These are phyloP conservation scores for Fusarium ambrosium DNA, from an alignment of 2,329 filamentous ascomycete genomes.

Conservation along the genomic window DNA sequence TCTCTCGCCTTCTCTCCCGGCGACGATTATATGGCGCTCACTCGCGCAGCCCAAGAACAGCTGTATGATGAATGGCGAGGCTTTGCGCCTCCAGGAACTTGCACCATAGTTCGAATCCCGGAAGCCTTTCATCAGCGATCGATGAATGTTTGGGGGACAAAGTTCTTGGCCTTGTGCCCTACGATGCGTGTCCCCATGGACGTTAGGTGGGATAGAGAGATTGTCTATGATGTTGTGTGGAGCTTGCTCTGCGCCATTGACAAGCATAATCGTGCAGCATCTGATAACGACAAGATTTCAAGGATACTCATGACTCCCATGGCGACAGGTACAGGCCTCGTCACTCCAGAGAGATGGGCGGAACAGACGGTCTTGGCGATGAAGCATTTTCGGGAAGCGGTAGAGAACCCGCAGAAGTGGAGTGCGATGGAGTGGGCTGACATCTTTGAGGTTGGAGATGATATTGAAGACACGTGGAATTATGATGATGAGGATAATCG, in stretches of 20 bases:
- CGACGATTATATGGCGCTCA: slow-evolving; percentile 62
- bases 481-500: neutral
- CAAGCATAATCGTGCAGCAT: slow-evolving; percentile 56
- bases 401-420: slow-evolving; percentile 60
- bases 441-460: neutral
- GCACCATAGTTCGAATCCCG: slow-evolving; percentile 62
- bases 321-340: slow-evolving; percentile 61
- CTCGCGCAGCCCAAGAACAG: slow-evolving; percentile 57
- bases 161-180: slow-evolving; percentile 64
- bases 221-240: slow-evolving; percentile 68
- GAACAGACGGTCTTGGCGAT: slow-evolving; percentile 63
- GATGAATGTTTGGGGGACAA: slow-evolving; percentile 57
- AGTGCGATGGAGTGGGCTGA: slow-evolving; percentile 53
- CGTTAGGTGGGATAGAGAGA: slow-evolving; percentile 63
- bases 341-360: slow-evolving; percentile 65
- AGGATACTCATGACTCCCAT: slow-evolving; percentile 65
- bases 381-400: slow-evolving; percentile 63
- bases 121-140: slow-evolving; percentile 48
- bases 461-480: slow-evolving; percentile 6
- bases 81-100: slow-evolving; percentile 64
- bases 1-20: slow-evolving; percentile 61
- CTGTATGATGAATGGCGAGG: slow-evolving; percentile 63
- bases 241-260: slow-evolving; percentile 63
- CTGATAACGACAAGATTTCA: slow-evolving; percentile 50
- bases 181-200: slow-evolving; percentile 63